Conservation (phyloP, 1,139 yeast genomes). For the Debaryomycetaceae sp. region DNA sequence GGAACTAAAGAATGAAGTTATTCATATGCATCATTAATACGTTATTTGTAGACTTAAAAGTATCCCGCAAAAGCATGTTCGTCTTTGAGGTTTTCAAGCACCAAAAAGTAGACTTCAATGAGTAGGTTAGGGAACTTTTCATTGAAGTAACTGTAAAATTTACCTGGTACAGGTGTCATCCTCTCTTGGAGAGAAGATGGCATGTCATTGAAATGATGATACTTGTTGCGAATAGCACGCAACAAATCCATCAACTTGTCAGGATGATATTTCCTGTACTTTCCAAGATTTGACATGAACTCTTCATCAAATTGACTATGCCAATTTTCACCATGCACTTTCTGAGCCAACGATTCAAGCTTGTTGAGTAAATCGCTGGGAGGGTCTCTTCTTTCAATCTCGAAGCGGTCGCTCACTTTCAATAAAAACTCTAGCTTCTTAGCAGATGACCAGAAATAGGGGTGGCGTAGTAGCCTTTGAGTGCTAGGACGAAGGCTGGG, state of each 20-base stretch:
- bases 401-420: conserved; percentile 88
- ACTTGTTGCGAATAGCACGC: conserved; percentile 86
- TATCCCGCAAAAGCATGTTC: conserved; percentile 62
- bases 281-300: conserved; percentile 81
- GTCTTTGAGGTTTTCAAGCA: conserved; percentile 50
- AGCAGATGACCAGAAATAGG: conserved; percentile 78
- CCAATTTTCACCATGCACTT: conserved; percentile 72
- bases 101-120: conserved; percentile 70
- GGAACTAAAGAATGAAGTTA: neutral
- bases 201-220: conserved; percentile 89
- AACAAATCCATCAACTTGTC: conserved; percentile 77
- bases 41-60: conserved; percentile 21
- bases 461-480: conserved; percentile 66
- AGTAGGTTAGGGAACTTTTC: conserved; percentile 72
- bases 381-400: conserved; percentile 82
- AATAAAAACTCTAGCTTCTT: conserved; percentile 78
- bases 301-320: conserved; percentile 62
- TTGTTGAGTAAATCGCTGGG: conserved; percentile 62
- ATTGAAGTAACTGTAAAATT: conserved; percentile 75
- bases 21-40: conserved; percentile 4
- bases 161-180: conserved; percentile 81
- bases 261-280: conserved; percentile 82
- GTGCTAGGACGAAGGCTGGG: conserved; percentile 79
- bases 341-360: conserved; percentile 54
- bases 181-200: conserved; percentile 56